Conservation (phyloP, 2,329 filamentous ascomycete species). For the Ramichloridium luteum region DNA sequence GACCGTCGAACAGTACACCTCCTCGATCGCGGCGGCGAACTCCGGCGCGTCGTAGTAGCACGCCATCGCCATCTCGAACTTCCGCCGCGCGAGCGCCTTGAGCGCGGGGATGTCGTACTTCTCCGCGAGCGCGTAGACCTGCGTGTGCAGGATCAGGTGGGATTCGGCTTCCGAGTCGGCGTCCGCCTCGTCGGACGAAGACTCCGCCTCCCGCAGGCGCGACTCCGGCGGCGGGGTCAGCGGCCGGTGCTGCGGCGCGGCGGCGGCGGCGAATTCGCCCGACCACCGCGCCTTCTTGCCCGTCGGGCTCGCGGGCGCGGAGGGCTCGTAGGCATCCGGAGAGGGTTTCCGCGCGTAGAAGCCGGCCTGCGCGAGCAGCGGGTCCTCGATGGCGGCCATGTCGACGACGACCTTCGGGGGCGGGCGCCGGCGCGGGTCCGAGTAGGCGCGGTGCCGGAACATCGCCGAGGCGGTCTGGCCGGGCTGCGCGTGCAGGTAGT, state of each 20-base stretch:
- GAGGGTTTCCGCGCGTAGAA: no score
- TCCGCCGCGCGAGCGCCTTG: conserved; percentile 34
- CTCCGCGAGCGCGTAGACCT: conserved; percentile 39
- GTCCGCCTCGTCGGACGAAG: conserved; percentile 21
- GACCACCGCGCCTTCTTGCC: no score
- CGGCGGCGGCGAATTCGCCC: no score
- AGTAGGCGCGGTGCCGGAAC: conserved; percentile 23
- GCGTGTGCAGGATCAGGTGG: conserved; percentile 35
- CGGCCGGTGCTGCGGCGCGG: no score
- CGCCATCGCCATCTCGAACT: conserved; percentile 35
- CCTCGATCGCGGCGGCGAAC: conserved; percentile 36
- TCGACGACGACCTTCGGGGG: conserved; percentile 24
- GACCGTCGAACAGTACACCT: conserved; percentile 38
- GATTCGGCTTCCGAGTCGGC: conserved; percentile 28
- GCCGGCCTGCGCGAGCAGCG: conserved; percentile 25
- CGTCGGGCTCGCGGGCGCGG: no score
- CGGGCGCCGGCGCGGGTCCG: conserved; percentile 16
- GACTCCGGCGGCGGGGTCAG: no score
- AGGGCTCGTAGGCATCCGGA: conserved; percentile 2
- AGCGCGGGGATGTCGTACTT: conserved; percentile 39
- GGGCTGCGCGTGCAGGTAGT: conserved; percentile 22
- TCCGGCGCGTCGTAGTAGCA: conserved; percentile 34
- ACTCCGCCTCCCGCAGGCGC: no score
- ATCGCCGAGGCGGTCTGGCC: conserved; percentile 18
- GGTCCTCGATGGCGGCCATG: conserved; percentile 24